Conservation (phyloP, 1,284 basidiomycete species). For the Gymnopus androsaceus region DNA sequence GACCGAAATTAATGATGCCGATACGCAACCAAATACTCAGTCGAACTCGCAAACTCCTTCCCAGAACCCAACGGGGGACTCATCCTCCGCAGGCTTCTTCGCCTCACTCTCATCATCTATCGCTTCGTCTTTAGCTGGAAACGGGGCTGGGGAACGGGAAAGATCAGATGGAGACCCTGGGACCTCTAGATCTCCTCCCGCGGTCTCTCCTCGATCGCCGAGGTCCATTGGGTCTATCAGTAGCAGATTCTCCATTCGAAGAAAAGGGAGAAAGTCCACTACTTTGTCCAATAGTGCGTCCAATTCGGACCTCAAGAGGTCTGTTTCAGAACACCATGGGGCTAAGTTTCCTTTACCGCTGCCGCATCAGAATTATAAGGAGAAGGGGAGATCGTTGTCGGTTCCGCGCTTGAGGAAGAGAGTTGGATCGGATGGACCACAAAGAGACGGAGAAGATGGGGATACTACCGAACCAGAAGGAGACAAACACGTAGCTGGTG, state of each 20-base stretch:
- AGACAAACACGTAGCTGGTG: too few species aligned
- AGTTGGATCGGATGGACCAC: too few species aligned
- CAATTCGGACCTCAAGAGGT: neutral
- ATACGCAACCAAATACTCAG: constrained; percentile 4
- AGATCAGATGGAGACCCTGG: neutral
- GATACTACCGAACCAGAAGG: too few species aligned
- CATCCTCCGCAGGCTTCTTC: neutral
- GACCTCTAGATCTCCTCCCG: neutral
- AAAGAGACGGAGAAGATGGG: too few species aligned
- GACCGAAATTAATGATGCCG: constrained; percentile 13
- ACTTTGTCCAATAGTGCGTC: neutral
- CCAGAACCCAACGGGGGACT: neutral
- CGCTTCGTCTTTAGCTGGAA: neutral
- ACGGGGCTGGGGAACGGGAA: too few species aligned
- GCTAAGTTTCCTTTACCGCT: neutral
- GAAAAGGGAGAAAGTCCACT: neutral
- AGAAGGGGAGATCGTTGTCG: neutral
- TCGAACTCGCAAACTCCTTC: neutral
- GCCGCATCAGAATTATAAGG: neutral
- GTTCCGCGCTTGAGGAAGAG: neutral
- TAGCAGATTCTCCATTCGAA: neutral
- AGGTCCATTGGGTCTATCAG: neutral
- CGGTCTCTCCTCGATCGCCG: neutral
- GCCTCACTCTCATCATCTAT: neutral
- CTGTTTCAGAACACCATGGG: neutral